phyloP scores from a whole-genome alignment of 1,284 basidiomycete species.

The Exobasidium rhododendri region DNA sequence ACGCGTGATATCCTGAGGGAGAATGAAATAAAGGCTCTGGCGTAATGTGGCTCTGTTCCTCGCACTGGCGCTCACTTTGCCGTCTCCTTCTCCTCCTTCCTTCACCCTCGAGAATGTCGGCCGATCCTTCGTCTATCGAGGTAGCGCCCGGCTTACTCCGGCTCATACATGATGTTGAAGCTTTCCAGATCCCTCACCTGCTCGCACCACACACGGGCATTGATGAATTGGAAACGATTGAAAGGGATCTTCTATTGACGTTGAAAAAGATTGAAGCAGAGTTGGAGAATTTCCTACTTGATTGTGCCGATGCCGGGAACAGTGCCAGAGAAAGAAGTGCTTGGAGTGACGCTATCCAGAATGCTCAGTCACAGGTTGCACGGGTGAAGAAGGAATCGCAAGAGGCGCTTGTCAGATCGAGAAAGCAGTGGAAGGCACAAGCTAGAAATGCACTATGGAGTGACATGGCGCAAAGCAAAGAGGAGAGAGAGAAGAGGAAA shows the following conservation, averaged over 20 bases:
- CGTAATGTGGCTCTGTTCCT: too few relatives aligned
- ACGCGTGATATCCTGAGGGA: too few relatives aligned
- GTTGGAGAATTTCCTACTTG: not conserved
- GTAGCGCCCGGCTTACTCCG: not conserved
- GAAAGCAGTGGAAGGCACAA: not conserved
- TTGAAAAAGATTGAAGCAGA: not conserved
- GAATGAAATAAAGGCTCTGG: too few relatives aligned
- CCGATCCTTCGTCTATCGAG: not conserved
- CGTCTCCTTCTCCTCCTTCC: not conserved
- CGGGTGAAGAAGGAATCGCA: not conserved
- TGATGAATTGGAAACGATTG: not conserved
- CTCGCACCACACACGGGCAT: not conserved
- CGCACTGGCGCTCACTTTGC: too few relatives aligned
- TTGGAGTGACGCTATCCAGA: not conserved
- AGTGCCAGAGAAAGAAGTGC: not conserved
- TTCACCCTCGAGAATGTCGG: too few relatives aligned
- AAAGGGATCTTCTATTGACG: not conserved
- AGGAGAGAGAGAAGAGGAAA: constrained; percentile 1
- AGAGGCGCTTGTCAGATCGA: not conserved
- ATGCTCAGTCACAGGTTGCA: not conserved
- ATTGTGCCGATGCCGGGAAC: not conserved
- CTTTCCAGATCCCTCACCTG: not conserved
- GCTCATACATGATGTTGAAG: constrained; percentile 2
- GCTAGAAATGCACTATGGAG: constrained; percentile 3
- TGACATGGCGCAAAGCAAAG: constrained; percentile 6